These are phyloP conservation scores for Parachaetomium inaequale DNA, from an alignment of 495 filamentous ascomycete genomes.

Conservation along the genomic window DNA sequence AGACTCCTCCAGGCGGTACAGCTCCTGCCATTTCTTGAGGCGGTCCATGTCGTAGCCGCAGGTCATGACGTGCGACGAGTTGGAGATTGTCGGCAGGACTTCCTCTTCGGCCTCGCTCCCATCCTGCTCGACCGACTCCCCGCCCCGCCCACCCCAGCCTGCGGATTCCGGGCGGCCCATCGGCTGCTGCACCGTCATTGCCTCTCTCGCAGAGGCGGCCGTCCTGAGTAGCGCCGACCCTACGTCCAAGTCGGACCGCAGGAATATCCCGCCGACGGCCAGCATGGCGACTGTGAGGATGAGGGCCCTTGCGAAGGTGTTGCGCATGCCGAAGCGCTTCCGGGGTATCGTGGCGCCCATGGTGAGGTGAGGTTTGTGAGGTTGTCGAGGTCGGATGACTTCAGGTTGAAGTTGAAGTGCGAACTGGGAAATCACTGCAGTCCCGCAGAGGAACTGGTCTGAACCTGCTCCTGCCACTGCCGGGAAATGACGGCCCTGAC, in stretches of 20 bases:
- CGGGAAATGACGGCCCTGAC: too few relatives aligned
- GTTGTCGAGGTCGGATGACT: too few relatives aligned
- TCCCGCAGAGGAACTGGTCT: too few relatives aligned
- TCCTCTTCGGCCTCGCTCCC: conserved; percentile 16
- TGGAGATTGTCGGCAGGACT: conserved; percentile 13
- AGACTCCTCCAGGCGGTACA: conserved; percentile 43
- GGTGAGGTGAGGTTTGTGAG: conserved; percentile 5
- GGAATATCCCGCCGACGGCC: conserved; percentile 33
- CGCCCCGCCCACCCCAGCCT: conserved; percentile 5
- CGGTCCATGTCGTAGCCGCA: conserved; percentile 46
- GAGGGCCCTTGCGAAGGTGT: conserved; percentile 41
- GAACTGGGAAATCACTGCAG: too few relatives aligned
- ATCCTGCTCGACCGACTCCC: conserved; percentile 5
- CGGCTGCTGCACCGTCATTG: conserved; percentile 33
- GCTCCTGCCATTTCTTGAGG: conserved; percentile 39
- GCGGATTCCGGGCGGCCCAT: conserved; percentile 12
- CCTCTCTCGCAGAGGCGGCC: conserved; percentile 36
- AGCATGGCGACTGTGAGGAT: conserved; percentile 37
- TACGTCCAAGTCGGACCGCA: conserved; percentile 41
- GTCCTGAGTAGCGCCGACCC: conserved; percentile 36
- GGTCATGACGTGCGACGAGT: conserved; percentile 33
- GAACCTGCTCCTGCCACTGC: neutral
- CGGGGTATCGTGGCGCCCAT: conserved; percentile 40
- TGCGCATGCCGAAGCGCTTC: conserved; percentile 44
- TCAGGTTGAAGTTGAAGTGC: too few relatives aligned